Conservation (phyloP, 176 grass and related monocot species). For the Eleusine coracana region DNA sequence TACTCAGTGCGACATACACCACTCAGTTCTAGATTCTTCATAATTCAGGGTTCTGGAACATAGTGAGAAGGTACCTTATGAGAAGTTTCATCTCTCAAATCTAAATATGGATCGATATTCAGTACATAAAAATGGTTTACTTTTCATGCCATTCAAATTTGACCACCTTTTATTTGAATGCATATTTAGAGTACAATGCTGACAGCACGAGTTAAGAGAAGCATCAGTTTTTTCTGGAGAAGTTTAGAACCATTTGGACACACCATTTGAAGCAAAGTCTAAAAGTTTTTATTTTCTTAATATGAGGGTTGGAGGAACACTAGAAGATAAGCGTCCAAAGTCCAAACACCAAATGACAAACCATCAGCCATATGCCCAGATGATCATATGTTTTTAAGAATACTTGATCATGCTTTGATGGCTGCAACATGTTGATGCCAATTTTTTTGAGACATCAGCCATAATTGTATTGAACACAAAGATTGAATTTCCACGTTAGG, state of each 20-base stretch:
- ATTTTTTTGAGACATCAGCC: not conserved
- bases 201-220: not conserved
- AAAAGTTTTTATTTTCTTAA: not conserved
- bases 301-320: not conserved
- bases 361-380: not conserved
- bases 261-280: not conserved
- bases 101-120: not conserved
- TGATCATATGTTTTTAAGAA: not conserved
- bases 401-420: not conserved
- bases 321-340: not conserved
- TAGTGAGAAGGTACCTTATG: not conserved
- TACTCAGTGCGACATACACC: not conserved
- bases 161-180: constrained; percentile 13
- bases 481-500: not conserved
- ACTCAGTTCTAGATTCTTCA: not conserved
- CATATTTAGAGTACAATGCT: constrained; percentile 13
- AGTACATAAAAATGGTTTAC: not conserved
- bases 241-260: constrained; percentile 20
- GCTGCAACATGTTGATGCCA: not conserved
- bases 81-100: not conserved
- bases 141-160: not conserved
- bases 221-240: not conserved
- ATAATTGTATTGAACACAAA: not conserved
- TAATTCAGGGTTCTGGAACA: not conserved
- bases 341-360: not conserved